These are phyloP conservation scores for Penicillium roqueforti DNA, from an alignment of 495 filamentous ascomycete genomes.

Conservation along the genomic window DNA sequence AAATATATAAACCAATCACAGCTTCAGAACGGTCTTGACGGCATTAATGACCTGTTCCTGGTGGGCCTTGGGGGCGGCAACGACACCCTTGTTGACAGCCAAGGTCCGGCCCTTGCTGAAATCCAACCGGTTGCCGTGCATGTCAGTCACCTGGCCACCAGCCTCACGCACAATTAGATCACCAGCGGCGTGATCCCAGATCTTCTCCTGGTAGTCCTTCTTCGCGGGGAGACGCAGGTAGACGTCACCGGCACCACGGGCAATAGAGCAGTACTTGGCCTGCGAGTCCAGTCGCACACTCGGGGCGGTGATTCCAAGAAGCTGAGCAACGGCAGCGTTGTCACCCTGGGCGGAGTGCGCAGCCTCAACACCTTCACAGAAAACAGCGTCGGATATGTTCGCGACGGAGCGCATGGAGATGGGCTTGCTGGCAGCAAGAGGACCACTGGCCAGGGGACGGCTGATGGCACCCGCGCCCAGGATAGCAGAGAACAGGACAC, in stretches of 20 bases:
- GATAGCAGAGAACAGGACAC: constrained; percentile 81
- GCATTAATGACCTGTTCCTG: constrained; percentile 74
- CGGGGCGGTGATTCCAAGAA: constrained; percentile 76
- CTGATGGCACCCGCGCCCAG: constrained; percentile 70
- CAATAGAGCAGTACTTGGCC: constrained; percentile 94
- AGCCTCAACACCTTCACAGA: constrained; percentile 93
- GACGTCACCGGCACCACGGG: constrained; percentile 91
- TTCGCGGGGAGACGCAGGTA: constrained; percentile 83
- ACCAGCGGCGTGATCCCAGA: constrained; percentile 99
- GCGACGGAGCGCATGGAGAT: constrained; percentile 74
- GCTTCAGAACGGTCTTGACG: constrained; percentile 72
- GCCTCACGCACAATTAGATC: constrained; percentile 92
- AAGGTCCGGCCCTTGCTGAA: constrained; percentile 85
- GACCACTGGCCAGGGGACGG: constrained; percentile 60
- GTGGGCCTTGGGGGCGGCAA: constrained; percentile 74
- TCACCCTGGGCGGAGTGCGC: constrained; percentile 86
- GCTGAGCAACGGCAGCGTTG: constrained; percentile 75
- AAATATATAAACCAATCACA: constrained; percentile 32
- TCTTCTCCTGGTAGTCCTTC: constrained; percentile 94
- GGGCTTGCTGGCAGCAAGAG: constrained; percentile 52
- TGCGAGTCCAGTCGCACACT: constrained; percentile 95
- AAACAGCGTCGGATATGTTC: constrained; percentile 74
- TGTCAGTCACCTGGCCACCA: constrained; percentile 86
- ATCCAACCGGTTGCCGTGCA: constrained; percentile 71
- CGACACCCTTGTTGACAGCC: constrained; percentile 83